phyloP scores from a whole-genome alignment of 345 rosid species.

The Acer campestre region DNA sequence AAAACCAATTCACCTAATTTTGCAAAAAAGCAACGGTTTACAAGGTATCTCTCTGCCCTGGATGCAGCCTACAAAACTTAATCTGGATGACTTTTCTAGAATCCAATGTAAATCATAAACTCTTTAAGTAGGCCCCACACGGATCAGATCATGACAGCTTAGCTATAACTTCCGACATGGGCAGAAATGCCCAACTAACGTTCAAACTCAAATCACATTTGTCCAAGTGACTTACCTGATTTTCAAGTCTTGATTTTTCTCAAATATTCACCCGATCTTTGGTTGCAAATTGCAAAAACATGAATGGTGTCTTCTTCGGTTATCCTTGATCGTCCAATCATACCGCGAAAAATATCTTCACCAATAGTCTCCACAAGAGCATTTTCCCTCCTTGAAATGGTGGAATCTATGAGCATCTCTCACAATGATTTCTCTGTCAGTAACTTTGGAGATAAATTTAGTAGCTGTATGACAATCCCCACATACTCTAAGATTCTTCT shows the following conservation, averaged over 20 bases:
- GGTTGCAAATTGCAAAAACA: too few relatives aligned
- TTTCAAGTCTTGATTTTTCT: background rate
- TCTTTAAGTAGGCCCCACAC: background rate
- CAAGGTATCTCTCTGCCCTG: background rate
- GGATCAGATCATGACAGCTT: conserved; percentile 5
- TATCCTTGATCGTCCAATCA: too few relatives aligned
- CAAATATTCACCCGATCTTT: background rate
- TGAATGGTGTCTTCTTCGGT: too few relatives aligned
- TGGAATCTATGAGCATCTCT: conserved; percentile 48
- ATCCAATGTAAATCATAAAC: background rate
- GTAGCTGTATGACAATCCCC: conserved; percentile 38
- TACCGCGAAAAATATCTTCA: conserved; percentile 1
- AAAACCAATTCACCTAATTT: background rate
- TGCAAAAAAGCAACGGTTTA: background rate
- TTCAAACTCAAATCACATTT: background rate
- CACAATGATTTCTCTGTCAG: conserved; percentile 39
- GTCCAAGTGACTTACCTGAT: background rate
- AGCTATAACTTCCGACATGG: background rate
- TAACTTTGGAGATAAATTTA: conserved; percentile 38
- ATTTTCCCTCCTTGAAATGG: conserved; percentile 41
- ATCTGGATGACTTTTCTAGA: background rate
- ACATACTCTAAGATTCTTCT: conserved; percentile 49
- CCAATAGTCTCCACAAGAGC: conserved; percentile 52
- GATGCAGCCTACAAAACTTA: background rate
- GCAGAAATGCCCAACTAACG: background rate